Evolutionary conservation across 345 rosid genomes (phyloP).

Genomic region (Citrus cavaleriei): DNA sequence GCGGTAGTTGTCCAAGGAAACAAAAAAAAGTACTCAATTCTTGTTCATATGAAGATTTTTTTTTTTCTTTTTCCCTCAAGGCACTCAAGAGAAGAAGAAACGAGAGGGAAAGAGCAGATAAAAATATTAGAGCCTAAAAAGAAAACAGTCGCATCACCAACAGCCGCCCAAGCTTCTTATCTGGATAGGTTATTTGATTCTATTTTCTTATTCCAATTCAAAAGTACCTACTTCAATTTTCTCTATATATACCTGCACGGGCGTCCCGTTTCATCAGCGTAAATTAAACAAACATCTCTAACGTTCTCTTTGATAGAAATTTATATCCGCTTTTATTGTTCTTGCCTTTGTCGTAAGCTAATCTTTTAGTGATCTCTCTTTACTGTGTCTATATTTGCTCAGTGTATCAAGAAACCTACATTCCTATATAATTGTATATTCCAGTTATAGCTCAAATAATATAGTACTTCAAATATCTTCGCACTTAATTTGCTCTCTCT

Average conservation of each 20-base stretch:
- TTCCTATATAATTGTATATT: neutral
- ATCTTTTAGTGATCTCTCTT: neutral
- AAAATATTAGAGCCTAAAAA: neutral
- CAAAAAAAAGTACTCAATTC: neutral
- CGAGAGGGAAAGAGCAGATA: neutral
- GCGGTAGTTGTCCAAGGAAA: neutral
- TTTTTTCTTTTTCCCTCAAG: neutral
- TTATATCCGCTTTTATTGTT: neutral
- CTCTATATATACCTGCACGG: constrained; percentile 13
- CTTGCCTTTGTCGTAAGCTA: neutral
- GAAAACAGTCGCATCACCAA: neutral
- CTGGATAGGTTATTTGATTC: constrained; percentile 7
- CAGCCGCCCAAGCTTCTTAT: constrained; percentile 5
- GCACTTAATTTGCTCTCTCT: neutral
- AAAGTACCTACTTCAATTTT: neutral
- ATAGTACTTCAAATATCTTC: neutral
- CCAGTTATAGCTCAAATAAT: neutral
- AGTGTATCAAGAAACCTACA: neutral
- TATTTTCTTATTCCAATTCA: neutral
- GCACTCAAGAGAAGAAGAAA: neutral
- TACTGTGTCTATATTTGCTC: neutral
- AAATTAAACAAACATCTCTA: neutral
- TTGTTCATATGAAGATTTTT: neutral
- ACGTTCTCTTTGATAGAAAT: neutral
- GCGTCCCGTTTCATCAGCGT: neutral